These are phyloP conservation scores for Avena atlantica DNA, from an alignment of 176 grass and related monocot species.

Conservation along the genomic window DNA sequence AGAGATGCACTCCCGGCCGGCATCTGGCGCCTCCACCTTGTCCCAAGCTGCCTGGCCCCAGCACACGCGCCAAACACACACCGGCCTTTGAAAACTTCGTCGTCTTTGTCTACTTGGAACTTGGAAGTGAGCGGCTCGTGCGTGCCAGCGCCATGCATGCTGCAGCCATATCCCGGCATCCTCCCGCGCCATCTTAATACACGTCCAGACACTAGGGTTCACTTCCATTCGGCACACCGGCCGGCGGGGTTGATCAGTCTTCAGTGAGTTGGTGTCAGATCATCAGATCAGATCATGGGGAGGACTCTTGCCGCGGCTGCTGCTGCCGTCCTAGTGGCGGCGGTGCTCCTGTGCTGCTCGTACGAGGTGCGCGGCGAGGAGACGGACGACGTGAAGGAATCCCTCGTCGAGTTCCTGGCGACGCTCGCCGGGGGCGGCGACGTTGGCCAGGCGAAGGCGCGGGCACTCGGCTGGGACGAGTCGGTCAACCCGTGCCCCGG, in stretches of 20 bases:
- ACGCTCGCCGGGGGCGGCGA: constrained; percentile 35
- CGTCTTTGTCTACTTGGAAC: constrained; percentile 1
- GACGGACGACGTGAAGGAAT: neutral
- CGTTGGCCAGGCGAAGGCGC: neutral
- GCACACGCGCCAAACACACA: constrained; percentile 12
- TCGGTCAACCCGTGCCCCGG: constrained; percentile 34
- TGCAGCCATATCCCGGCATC: constrained; percentile 18
- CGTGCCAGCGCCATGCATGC: constrained; percentile 23
- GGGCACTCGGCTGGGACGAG: constrained; percentile 29
- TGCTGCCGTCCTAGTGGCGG: neutral
- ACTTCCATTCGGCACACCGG: neutral
- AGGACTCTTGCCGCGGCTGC: neutral
- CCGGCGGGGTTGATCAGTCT: neutral
- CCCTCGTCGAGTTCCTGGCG: constrained; percentile 46
- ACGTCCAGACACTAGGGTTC: neutral
- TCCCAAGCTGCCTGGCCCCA: neutral
- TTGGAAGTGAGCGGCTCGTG: neutral
- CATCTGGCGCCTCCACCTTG: constrained; percentile 35
- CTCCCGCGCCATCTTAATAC: neutral
- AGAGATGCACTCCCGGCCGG: constrained; percentile 23
- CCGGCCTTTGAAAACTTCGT: constrained; percentile 16
- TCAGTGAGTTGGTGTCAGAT: neutral
- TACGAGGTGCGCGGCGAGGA: neutral
- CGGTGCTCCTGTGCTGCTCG: neutral
- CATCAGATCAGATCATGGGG: neutral